A percentile compares a stretch with the other conserved stretches of the same genome.
phyloP scores from a whole-genome alignment of 805 yeast species.

The Barnettozyma wickerhamii region DNA sequence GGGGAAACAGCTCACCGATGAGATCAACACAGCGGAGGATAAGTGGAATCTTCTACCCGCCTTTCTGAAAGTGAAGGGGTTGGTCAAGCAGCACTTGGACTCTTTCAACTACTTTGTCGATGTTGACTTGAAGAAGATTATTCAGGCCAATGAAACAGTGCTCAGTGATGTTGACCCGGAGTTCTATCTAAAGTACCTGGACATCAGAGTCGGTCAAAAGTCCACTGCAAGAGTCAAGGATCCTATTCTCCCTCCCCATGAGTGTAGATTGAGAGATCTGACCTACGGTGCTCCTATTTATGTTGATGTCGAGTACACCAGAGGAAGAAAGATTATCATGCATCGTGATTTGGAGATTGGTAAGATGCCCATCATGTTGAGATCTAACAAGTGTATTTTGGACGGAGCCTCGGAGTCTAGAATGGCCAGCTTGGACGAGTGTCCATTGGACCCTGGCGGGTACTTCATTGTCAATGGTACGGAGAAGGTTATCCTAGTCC shows the following conservation, averaged over 20 bases:
- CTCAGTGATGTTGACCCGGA: slow-evolving; percentile 96
- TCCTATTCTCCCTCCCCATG: slow-evolving; percentile 81
- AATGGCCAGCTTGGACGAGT: slow-evolving; percentile 88
- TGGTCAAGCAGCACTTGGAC: slow-evolving; percentile 95
- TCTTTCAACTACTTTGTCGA: slow-evolving; percentile 98
- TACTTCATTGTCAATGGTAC: slow-evolving; percentile 97
- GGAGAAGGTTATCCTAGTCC: slow-evolving; percentile 93
- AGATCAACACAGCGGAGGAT: slow-evolving; percentile 86
- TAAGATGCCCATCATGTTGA: slow-evolving; percentile 97
- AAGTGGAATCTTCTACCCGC: slow-evolving; percentile 98
- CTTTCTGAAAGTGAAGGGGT: slow-evolving; percentile 88
- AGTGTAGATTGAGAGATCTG: slow-evolving; percentile 89
- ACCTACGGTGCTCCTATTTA: slow-evolving; percentile 93
- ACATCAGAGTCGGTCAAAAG: slow-evolving; percentile 84
- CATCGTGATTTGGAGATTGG: slow-evolving; percentile 92
- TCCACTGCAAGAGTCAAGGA: slow-evolving; percentile 53
- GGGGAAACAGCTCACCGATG: slow-evolving; percentile 85
- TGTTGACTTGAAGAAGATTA: slow-evolving; percentile 86
- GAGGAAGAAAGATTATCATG: slow-evolving; percentile 89
- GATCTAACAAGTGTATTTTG: slow-evolving; percentile 87
- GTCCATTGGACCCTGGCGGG: slow-evolving; percentile 99
- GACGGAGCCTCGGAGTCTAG: slow-evolving; percentile 70
- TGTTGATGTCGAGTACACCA: slow-evolving; percentile 95
- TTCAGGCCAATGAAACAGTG: slow-evolving; percentile 83
- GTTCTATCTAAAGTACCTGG: slow-evolving; percentile 87